Evolutionary conservation across 192 early-diverging fungal genomes (phyloP).

Genomic region (Coemansia sp.): DNA sequence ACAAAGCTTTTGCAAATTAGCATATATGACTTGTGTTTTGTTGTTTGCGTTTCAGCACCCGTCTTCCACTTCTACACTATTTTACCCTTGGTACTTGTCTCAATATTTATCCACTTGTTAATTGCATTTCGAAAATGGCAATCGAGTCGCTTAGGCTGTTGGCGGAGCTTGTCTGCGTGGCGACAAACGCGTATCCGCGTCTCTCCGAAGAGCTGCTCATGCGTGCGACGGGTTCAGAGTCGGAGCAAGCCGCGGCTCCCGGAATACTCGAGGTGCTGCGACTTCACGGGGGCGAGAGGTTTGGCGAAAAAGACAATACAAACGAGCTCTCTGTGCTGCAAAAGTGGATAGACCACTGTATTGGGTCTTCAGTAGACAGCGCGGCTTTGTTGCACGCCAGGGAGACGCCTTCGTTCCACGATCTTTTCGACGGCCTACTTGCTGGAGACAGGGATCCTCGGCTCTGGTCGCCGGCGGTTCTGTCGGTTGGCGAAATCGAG

Average conservation of each 20-base stretch:
- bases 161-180: conserved; percentile 29
- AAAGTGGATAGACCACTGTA: conserved; percentile 14
- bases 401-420: neutral
- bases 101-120: neutral
- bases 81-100: neutral
- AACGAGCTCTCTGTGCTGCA: conserved; percentile 20
- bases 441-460: neutral
- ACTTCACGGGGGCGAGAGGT: conserved; percentile 36
- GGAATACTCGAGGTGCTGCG: conserved; percentile 14
- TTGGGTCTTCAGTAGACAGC: neutral
- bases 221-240: neutral
- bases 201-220: conserved; percentile 9
- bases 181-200: conserved; percentile 34
- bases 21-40: no score
- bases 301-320: conserved; percentile 46
- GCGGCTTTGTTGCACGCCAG: neutral
- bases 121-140: neutral
- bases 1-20: no score
- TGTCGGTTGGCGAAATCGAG: neutral
- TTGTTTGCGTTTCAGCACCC: no score
- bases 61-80: neutral
- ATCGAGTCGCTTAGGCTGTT: neutral
- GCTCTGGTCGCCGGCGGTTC: neutral
- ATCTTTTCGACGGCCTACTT: neutral
- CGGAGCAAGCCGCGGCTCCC: neutral